A percentile compares a stretch with the other conserved stretches of the same genome.
Conservation (phyloP, 345 rosid genomes). For the Brassica carinata region DNA sequence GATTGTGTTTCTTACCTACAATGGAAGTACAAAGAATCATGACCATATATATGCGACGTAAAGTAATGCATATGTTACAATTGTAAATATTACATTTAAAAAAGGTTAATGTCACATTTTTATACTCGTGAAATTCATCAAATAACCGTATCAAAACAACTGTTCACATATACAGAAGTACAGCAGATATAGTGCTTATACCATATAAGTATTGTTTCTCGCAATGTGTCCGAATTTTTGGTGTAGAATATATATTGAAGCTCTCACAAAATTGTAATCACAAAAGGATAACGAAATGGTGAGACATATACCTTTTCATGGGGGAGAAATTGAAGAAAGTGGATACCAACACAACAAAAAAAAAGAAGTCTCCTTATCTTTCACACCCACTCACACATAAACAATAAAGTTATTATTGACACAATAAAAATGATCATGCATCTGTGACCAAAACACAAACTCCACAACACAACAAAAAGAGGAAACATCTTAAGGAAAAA, state of each 20-base stretch:
- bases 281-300: conserved; percentile 24
- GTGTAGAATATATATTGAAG: background rate
- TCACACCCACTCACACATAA: conserved; percentile 35
- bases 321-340: conserved; percentile 30
- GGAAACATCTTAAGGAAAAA: conserved; percentile 25
- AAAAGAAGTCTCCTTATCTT: conserved; percentile 31
- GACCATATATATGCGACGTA: conserved; percentile 6
- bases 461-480: conserved; percentile 32
- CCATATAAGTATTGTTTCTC: background rate
- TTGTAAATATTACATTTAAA: background rate
- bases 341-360: conserved; percentile 18
- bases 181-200: background rate
- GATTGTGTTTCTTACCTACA: conserved; percentile 10
- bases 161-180: background rate
- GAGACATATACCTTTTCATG: conserved; percentile 24
- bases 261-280: conserved; percentile 3
- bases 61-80: conserved; percentile 2
- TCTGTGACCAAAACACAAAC: conserved; percentile 34
- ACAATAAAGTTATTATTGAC: conserved; percentile 24
- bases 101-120: background rate
- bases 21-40: conserved; percentile 25
- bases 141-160: background rate
- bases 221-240: background rate
- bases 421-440: conserved; percentile 26
- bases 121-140: background rate